Base-by-base conservation (phyloP, 345 rosid species). In the Rhodamnia rubescens region DNA sequence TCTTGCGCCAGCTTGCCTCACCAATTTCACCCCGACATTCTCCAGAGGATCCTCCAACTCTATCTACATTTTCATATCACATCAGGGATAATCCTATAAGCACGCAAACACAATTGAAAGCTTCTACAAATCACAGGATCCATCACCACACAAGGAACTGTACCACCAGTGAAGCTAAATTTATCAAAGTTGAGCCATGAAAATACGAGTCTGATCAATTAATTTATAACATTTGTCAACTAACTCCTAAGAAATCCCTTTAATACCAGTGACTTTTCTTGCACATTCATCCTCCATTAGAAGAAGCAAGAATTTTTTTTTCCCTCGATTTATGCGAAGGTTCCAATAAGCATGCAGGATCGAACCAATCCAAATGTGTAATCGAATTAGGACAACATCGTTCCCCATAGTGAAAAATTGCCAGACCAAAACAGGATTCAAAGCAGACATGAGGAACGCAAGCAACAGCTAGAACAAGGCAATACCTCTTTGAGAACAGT, bases 1-100 rank as follows among this genome's bases (percentile, higher is more conserved):
- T 89, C 91, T 97, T 32, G 98, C 98, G 86, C 98, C 99, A 10
- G 99, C 97, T 91, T 95, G 99, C 89, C 99, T 95, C 89, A 95
- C 97, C 93, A 97, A 89, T 88, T 95, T 97, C 82, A 95, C 98
- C 86, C 99, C 99, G 89, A 97, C 96, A 90, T 97, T 95, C 92
- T 94, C 99, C 87, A 96, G 75, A 5, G 99, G 95, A 50, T 95
- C 98, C 88, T 94, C 99, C 90, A 95, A 89, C 85, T 94, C 99
- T 91, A 97, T 94, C 99, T 95, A 89, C 80, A 87, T 14, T 42
- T 4, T 57, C 42, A 24, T 82, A 49, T 57, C 27, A 61, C 36
- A 9, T 7, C 20, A 44, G 82, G 58, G 58, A 11, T 21, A 58
- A 40, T 40, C 4, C 32, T 1, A 5, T 47, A 58, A 83, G 13